phyloP scores from a whole-genome alignment of 2,329 filamentous ascomycete genomes.

The Chaetomiaceae sp. region DNA sequence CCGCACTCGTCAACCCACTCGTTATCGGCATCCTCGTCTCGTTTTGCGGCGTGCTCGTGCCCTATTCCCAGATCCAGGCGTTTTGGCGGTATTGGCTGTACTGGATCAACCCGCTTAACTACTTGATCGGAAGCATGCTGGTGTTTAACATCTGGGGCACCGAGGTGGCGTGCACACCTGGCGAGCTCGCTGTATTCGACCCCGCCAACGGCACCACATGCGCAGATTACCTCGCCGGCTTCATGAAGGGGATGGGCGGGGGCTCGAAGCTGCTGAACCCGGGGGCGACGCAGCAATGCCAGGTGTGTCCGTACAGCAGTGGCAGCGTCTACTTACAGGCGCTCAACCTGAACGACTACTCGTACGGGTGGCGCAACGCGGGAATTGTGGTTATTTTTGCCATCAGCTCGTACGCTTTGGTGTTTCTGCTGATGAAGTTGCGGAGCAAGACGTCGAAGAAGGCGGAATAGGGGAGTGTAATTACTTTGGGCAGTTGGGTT shows the following conservation, averaged over 20 bases:
- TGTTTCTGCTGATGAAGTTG: constrained; percentile 44
- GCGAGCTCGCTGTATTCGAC: constrained; percentile 49
- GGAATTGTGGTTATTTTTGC: constrained; percentile 55
- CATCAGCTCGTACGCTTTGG: constrained; percentile 47
- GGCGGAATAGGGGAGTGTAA: constrained; percentile 32
- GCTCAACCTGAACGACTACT: constrained; percentile 56
- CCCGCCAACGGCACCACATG: constrained; percentile 52
- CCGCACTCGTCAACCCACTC: constrained; percentile 52
- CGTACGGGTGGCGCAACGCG: constrained; percentile 62
- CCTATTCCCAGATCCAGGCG: constrained; percentile 53
- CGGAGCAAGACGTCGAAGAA: constrained; percentile 45
- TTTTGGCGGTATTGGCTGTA: constrained; percentile 69
- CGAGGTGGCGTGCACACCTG: constrained; percentile 41
- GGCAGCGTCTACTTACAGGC: constrained; percentile 57
- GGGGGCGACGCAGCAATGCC: constrained; percentile 49
- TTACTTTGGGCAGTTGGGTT: no score
- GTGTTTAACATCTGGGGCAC: constrained; percentile 46
- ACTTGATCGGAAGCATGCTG: constrained; percentile 53
- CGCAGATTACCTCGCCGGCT: constrained; percentile 49
- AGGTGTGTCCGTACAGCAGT: constrained; percentile 54
- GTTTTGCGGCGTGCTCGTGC: constrained; percentile 73
- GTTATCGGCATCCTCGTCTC: constrained; percentile 55
- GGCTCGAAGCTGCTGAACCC: constrained; percentile 55
- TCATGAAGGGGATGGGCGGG: constrained; percentile 43
- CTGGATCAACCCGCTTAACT: constrained; percentile 58